Evolutionary conservation across 148 eudicot genomes (phyloP).

Genomic region (Amaranthus cruentus): DNA sequence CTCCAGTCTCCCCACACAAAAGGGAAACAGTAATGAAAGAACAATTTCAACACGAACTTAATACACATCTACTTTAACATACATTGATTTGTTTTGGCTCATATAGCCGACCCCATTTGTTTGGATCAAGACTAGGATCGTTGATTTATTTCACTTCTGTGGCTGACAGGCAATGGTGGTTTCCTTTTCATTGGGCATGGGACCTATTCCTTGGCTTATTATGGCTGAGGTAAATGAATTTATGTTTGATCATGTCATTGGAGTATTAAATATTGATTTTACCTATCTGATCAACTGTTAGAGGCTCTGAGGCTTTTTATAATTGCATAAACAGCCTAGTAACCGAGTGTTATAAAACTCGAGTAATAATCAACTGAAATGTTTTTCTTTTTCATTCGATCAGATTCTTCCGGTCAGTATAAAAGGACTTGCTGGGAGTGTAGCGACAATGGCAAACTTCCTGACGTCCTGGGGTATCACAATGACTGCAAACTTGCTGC

Average conservation of each 20-base stretch:
- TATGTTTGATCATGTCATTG: not conserved
- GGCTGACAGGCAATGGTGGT: constrained; percentile 53
- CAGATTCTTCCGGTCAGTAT: constrained; percentile 73
- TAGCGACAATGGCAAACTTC: constrained; percentile 70
- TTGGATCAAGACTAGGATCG: too few species aligned
- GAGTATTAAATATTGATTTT: not conserved
- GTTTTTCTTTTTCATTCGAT: not conserved
- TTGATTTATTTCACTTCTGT: not conserved
- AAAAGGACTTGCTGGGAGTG: constrained; percentile 79
- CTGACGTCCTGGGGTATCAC: constrained; percentile 55
- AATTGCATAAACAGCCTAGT: not conserved
- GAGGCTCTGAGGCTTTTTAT: not conserved
- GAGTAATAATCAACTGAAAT: constrained; percentile 4
- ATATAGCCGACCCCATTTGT: too few species aligned
- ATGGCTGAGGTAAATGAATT: constrained; percentile 76
- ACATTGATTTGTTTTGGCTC: too few species aligned
- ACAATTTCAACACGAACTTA: not conserved
- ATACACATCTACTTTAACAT: not conserved
- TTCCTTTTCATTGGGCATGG: constrained; percentile 72
- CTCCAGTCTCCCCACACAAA: not conserved
- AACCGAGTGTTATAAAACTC: not conserved
- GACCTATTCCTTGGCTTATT: constrained; percentile 87
- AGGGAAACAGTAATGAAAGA: not conserved
- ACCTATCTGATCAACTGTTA: not conserved
- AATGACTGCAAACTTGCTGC: constrained; percentile 66